Conservation (phyloP, 805 yeast species). For the Kurtzmaniella fragi region DNA sequence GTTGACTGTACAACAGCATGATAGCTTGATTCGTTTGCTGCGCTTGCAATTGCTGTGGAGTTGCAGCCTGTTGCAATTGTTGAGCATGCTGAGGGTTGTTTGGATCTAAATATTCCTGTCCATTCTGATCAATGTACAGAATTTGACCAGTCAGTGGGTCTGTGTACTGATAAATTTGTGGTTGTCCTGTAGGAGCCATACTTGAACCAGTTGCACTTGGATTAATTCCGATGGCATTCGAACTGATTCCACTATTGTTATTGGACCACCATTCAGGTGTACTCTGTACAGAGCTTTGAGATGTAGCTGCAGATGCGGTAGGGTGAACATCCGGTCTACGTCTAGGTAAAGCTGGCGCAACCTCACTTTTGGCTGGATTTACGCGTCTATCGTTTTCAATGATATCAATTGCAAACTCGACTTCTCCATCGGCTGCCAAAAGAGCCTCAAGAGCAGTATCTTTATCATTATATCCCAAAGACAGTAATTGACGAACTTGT, state of each 20-base stretch:
- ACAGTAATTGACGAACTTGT: constrained; percentile 39
- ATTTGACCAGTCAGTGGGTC: constrained; percentile 69
- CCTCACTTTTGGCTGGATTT: constrained; percentile 32
- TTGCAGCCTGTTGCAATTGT: constrained; percentile 27
- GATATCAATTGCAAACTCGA: constrained; percentile 55
- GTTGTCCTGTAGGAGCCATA: constrained; percentile 24
- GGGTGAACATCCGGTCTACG: constrained; percentile 21
- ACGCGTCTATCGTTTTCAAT: constrained; percentile 37
- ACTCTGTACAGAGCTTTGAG: constrained; percentile 6
- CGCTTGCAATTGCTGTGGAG: constrained; percentile 25
- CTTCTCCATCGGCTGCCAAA: constrained; percentile 51
- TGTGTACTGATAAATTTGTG: constrained; percentile 59
- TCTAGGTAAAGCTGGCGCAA: constrained; percentile 46
- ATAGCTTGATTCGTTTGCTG: constrained; percentile 37
- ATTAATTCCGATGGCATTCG: constrained; percentile 1
- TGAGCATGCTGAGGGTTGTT: constrained; percentile 41
- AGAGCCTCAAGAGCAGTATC: constrained; percentile 64
- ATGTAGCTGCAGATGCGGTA: constrained; percentile 15
- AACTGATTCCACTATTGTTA: constrained; percentile 3
- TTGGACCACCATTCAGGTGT: constrained; percentile 31
- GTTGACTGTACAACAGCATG: constrained; percentile 39
- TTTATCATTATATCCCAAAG: constrained; percentile 53
- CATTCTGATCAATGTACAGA: constrained; percentile 61
- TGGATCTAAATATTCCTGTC: constrained; percentile 57
- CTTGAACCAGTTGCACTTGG: background rate